Evolutionary conservation across 139 green algal species (phyloP), one percentile per base, ranked within the genome.

Genomic region (Prasinococcaceae sp.): DNA sequence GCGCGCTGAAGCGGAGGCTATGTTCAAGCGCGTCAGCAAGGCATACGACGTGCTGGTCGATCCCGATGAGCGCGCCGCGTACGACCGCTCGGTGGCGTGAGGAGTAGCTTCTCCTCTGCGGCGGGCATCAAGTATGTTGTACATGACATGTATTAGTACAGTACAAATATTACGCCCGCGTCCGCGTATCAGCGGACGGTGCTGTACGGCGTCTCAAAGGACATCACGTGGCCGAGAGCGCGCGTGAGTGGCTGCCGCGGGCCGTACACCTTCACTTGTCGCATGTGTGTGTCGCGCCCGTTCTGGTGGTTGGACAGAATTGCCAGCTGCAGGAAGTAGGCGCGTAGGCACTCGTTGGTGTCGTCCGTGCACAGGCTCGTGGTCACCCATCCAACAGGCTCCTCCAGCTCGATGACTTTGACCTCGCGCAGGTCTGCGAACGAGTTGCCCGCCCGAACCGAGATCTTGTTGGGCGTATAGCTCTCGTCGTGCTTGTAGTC

Each of bases 301-400:
- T 94, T 98, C 50, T 98, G 90, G 55, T 98, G 90, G 76, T 97
- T 98, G 40, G 73, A 61, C 3, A 94, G 51, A 0, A 96, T 42
- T 0, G 69, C 69, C 36, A 79, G 35, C 47, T 78, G 70, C 9
- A 78, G 10, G 30, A 65, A 66, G 68, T 55, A 75, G 4, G 70
- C 55, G 1, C 68, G 39, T 9, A 78, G 20, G 37, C 35, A 74
- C 24, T 65, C 44, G 23, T 47, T 56, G 30, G 25, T 26, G 30
- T 65, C 57, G 24, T 49, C 42, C 14, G 33, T 25, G 17, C 24
- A 24, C 24, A 95, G 68, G 1, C 66, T 59, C 2, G 94, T 63
- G 3, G 70, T 39, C 22, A 83, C 54, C 86, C 90, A 98, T 6
- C 90, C 90, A 17, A 52, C 63, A 0, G 89, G 86, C 68, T 98